Evolutionary conservation across 371 early-diverging fungal species (phyloP).

Genomic region (Smittium culicis): DNA sequence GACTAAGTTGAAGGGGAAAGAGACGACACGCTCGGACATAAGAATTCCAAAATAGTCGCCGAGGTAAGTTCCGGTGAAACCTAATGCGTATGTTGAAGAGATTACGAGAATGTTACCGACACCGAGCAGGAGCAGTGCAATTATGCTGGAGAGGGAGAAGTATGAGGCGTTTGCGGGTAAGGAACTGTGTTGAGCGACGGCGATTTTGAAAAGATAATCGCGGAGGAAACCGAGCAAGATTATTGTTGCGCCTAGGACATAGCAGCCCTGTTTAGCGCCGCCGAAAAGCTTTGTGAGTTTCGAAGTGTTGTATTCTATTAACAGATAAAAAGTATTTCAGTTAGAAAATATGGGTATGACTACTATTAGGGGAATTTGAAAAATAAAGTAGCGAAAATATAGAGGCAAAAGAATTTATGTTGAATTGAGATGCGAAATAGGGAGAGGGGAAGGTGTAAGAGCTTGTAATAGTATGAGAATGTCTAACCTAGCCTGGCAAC

Average conservation of each 20-base stretch:
- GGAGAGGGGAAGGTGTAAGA: too few relatives aligned
- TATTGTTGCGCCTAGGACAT: conserved; percentile 61
- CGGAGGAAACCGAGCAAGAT: conserved; percentile 67
- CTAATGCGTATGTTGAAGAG: conserved; percentile 73
- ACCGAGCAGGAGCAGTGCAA: conserved; percentile 39
- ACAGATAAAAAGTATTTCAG: too few relatives aligned
- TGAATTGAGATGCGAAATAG: too few relatives aligned
- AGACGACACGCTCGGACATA: conserved; percentile 72
- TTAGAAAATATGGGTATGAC: too few relatives aligned
- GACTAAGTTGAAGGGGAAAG: conserved; percentile 80
- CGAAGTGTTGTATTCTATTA: conserved; percentile 54
- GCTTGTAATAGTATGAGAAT: too few relatives aligned
- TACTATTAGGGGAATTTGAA: too few relatives aligned
- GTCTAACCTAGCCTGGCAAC: conserved; percentile 70
- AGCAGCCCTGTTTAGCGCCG: conserved; percentile 56
- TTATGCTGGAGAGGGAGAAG: conserved; percentile 32
- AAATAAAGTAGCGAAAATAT: too few relatives aligned
- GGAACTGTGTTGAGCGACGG: neutral
- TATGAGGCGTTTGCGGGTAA: conserved; percentile 17
- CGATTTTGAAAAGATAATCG: conserved; percentile 48
- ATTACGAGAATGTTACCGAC: conserved; percentile 63
- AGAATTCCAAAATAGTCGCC: conserved; percentile 83
- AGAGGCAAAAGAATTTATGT: too few relatives aligned
- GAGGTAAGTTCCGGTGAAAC: conserved; percentile 81
- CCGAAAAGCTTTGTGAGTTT: conserved; percentile 56